Evolutionary conservation across 2,329 filamentous ascomycete species (phyloP), one percentile per base, ranked within the genome.

Genomic region (Alternaria atra): DNA sequence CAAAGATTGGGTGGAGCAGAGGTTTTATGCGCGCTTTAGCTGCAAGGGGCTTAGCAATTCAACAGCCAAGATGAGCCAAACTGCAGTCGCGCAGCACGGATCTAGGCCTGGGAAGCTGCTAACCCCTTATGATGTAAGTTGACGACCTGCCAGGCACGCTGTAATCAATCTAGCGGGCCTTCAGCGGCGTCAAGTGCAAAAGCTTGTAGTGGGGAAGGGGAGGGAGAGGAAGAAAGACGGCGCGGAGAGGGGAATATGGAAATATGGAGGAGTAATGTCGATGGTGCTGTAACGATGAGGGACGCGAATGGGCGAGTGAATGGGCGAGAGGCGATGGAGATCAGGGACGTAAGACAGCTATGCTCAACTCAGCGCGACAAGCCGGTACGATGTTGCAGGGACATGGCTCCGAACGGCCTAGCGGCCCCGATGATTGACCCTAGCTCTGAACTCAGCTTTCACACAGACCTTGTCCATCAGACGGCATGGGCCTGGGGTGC

Each of bases 391-490:
- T 32, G 51, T 48, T 48, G 46, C 61, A 54, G 55, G 58, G 52
- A 58, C 54, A 35, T 25, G 20, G 43, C 48, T 56, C 57, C 46
- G 57, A 61, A 51, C 52, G 53, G 65, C 29, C 52, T 67, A 67
- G 66, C 60, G 61, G 25, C 32, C 30, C 55, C 60, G 52, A 47
- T 54, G 46, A 39, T 51, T 55, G 56, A 44, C 53, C 53, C 44
- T 51, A 58, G 63, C 35, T 52, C 54, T 62, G 61, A 58, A 62
- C 61, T 55, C 61, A 61, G 54, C 59, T 59, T 58, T 46, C 42
- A 67, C 68, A 68, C 67, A 67, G 62, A 63, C 65, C 67, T 64
- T 58, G 54, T 55, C 61, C 55, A 60, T 55, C 61, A 48, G 46
- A 20, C 30, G 46, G 30, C 29, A 48, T 48, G 44, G 27, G 17